Base-by-base conservation (phyloP, 805 yeast genomes). In the Lipomyces kockii region DNA sequence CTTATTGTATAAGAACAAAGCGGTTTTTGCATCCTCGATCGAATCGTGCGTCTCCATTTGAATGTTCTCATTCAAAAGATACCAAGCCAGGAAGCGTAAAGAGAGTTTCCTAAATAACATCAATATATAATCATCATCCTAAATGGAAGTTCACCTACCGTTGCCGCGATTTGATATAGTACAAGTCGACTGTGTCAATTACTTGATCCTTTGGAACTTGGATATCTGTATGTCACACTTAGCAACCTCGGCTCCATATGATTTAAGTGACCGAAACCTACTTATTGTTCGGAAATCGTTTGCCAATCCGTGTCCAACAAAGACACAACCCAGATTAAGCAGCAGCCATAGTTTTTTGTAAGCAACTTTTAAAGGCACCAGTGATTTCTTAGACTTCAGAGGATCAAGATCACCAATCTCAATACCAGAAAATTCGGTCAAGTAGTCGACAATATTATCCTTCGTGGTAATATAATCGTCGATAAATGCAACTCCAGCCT, bases 1-100 rank as follows among this genome's bases (percentile, higher is more conserved):
- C 74, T 86, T 87, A 68, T 86, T 85, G 80, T 91, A 96, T 46
- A 95, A 80, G 57, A 85, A 78, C 72, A 95, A 82, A 0, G 99
- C 98, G 11, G 96, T 89, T 65, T 83, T 81, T 0, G 99, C 98
- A 80, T 95, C 99, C 75, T 95, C 99, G 57, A 95, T 92, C 0
- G 98, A 94, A 76, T 96, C 98, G 78, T 95, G 99, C 75, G 94
- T 94, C 1, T 95, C 97, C 2, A 87, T 87, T 77, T 95, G 99
- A 39, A 96, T 97, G 60, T 87, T 84, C 69, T 86, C 87, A 43
- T 84, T 85, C 62, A 95, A 81, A 58, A 94, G 82, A 35, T 87
- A 86, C 83, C 92, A 92, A 12, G 97, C 92, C 76, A 95, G 80
- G 76, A 92, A 95, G 75, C 94, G 89, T 72, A 95, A 83, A 2